Evolutionary conservation across 225 moss, liverwort and hornwort genomes (phyloP).

Genomic region (Pseudoscleropodium purum): DNA sequence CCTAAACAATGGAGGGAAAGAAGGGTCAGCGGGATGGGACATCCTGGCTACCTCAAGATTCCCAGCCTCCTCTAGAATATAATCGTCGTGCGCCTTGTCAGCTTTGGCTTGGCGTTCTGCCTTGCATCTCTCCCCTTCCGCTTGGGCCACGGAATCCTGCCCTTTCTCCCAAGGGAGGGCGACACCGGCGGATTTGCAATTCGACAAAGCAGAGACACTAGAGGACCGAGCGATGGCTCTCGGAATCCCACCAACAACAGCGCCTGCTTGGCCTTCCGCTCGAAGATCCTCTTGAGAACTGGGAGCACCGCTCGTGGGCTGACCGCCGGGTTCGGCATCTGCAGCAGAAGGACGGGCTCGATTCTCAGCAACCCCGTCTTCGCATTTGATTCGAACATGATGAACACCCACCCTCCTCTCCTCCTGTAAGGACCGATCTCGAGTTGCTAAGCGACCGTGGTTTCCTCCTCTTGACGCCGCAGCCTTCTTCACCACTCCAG

Average conservation of each 20-base stretch:
- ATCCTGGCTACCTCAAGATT: constrained; percentile 44
- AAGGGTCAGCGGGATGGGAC: neutral
- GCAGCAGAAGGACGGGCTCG: constrained; percentile 37
- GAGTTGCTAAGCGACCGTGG: neutral
- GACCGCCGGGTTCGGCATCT: constrained; percentile 44
- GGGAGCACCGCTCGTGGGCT: constrained; percentile 33
- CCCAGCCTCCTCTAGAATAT: constrained; percentile 54
- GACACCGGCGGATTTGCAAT: constrained; percentile 40
- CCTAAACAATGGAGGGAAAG: neutral
- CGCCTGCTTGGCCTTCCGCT: constrained; percentile 62
- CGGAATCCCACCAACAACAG: constrained; percentile 51
- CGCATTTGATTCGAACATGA: constrained; percentile 25
- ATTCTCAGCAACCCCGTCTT: constrained; percentile 48
- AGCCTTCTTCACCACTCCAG: neutral
- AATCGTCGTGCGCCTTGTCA: constrained; percentile 58
- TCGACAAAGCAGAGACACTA: constrained; percentile 21
- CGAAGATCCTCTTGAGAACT: constrained; percentile 55
- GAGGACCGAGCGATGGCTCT: constrained; percentile 48
- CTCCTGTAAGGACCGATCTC: constrained; percentile 1
- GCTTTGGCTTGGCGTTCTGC: constrained; percentile 39
- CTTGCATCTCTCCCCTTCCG: constrained; percentile 57
- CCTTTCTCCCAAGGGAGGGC: constrained; percentile 59
- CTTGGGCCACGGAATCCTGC: constrained; percentile 34
- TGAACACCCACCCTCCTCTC: constrained; percentile 5
- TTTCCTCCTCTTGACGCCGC: neutral